These are phyloP conservation scores for Ajuga reptans DNA, from an alignment of 305 asterid species.

Conservation along the genomic window DNA sequence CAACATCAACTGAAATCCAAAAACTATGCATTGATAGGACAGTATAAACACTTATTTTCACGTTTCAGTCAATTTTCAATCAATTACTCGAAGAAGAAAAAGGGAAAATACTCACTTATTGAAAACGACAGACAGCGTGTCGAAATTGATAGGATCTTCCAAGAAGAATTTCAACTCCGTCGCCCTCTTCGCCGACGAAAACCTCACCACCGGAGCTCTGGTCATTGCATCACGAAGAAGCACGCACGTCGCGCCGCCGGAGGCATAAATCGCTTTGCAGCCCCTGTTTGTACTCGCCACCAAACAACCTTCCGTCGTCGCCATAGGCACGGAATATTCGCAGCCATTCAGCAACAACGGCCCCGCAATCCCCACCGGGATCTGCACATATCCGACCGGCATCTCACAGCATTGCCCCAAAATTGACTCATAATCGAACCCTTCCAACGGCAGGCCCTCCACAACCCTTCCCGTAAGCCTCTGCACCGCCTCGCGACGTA, in stretches of 20 bases:
- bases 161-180: constrained; percentile 68
- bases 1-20: neutral
- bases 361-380: constrained; percentile 88
- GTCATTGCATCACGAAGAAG: constrained; percentile 78
- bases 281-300: constrained; percentile 95
- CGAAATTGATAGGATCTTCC: constrained; percentile 75
- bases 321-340: constrained; percentile 81
- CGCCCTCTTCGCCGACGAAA: constrained; percentile 70
- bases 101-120: constrained; percentile 48
- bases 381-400: constrained; percentile 84
- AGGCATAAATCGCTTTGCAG: constrained; percentile 72
- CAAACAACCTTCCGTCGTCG: constrained; percentile 88
- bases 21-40: neutral
- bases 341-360: constrained; percentile 71
- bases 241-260: constrained; percentile 73
- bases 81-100: neutral
- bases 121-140: constrained; percentile 58
- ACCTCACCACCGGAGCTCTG: constrained; percentile 92
- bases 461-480: constrained; percentile 57
- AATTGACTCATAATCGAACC: constrained; percentile 74
- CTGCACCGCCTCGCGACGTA: constrained; percentile 78
- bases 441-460: constrained; percentile 65
- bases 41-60: neutral
- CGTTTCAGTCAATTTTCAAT: constrained; percentile 1
- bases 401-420: constrained; percentile 96